Percentiles rank a stretch among this genome's conserved stretches.
Conservation (phyloP, 257 asterid genomes). For the Solanum lycopersicoides region DNA sequence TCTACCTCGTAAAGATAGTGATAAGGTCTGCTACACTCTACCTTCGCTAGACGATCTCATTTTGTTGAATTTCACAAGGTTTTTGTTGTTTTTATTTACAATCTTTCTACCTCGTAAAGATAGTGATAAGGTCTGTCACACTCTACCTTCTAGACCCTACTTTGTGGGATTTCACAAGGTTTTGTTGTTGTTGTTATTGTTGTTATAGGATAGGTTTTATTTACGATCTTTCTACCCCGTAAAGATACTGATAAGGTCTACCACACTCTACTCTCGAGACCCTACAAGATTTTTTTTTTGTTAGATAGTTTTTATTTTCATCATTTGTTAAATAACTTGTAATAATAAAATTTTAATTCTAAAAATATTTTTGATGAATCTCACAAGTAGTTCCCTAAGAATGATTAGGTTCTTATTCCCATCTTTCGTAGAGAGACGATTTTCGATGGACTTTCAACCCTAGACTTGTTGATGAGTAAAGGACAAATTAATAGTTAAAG, state of each 20-base stretch:
- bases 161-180: no score
- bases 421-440: neutral
- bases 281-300: neutral
- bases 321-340: neutral
- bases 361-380: neutral
- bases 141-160: neutral
- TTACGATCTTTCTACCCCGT: neutral
- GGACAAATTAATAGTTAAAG: no score
- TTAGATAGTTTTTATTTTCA: neutral
- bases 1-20: neutral
- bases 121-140: neutral
- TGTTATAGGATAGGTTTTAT: neutral
- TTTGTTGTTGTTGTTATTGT: no score
- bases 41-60: neutral
- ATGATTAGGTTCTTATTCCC: neutral
- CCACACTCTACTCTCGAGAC: neutral
- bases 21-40: neutral
- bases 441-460: no score
- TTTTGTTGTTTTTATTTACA: neutral
- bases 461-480: no score
- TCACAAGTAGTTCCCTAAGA: neutral
- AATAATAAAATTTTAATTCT: neutral
- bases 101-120: neutral
- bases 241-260: neutral
- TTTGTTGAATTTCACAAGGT: neutral